Evolutionary conservation across 176 grass and related monocot species (phyloP), one percentile per base, ranked within the genome.

Genomic region (Chrysopogon serrulatus): DNA sequence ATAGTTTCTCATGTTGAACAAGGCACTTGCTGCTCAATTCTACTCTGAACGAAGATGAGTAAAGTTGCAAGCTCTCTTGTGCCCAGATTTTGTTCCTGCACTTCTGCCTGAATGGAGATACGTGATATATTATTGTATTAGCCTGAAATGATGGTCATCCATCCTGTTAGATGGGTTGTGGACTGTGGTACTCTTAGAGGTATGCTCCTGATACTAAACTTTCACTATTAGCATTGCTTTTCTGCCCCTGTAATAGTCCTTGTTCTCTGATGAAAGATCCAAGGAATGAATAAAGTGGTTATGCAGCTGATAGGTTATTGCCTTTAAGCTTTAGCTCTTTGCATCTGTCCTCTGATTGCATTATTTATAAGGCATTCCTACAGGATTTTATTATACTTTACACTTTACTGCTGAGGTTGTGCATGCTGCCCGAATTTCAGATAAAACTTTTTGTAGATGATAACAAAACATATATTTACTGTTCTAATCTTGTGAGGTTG

Each of bases 231-330:
- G n/a, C 63, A 74, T 43, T 86, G 45, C 88, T 79, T 90, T 82
- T 78, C 7, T 73, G 34, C 34, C 68, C 15, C 7, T 8, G 12
- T 49, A 54, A 19, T 21, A 44, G 30, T 45, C 23, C 27, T 63
- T 37, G 10, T 13, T 19, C 40, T 65, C n/a, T 37, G 21, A 77
- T 57, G 6, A 65, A 48, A 68, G 26, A 64, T 19, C 10, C 12
- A 70, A 86, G 83, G 56, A 71, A 86, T 77, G 78, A 73, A 90
- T 78, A 82, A 90, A 79, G 74, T 75, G 60, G 24, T 26, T 54
- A n/a, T 53, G 10, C 30, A 68, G 73, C 74, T 26, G 40, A 62
- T 35, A 59, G 32, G 4, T 47, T 14, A 23, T 12, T n/a, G 35
- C 72, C 54, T 45, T 77, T 71, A 71, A 28, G 53, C 43, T 36